Evolutionary conservation across 1,284 basidiomycete species (phyloP).

Genomic region (Coriolopsis trogii): DNA sequence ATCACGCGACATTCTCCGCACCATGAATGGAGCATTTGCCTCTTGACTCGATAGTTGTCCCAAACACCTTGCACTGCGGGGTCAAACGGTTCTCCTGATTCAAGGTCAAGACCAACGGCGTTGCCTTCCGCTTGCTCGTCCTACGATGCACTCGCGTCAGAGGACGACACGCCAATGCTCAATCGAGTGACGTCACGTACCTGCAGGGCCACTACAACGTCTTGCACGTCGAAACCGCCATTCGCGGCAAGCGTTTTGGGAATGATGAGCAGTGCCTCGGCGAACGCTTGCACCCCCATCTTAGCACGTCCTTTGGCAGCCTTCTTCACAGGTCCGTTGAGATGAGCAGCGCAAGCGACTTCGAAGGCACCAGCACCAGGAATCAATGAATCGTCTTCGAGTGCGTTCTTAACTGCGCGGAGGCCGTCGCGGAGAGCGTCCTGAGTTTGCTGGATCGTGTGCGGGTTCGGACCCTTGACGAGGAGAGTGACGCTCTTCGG

Average conservation of each 20-base stretch:
- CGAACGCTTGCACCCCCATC: constrained; percentile 97
- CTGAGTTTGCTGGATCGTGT: constrained; percentile 96
- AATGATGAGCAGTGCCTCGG: constrained; percentile 93
- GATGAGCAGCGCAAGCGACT: constrained; percentile 87
- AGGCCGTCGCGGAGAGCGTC: constrained; percentile 97
- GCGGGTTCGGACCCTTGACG: constrained; percentile 97
- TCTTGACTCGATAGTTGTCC: constrained; percentile 99
- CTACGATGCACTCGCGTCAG: constrained; percentile 46
- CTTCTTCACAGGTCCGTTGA: constrained; percentile 82
- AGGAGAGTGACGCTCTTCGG: constrained; percentile 98
- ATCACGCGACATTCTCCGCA: constrained; percentile 40
- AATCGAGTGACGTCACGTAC: constrained; percentile 39
- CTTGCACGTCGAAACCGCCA: constrained; percentile 97
- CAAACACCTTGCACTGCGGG: constrained; percentile 95
- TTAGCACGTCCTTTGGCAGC: constrained; percentile 94
- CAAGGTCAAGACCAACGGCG: constrained; percentile 88
- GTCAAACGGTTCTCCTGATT: constrained; percentile 96
- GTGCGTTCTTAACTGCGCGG: constrained; percentile 94
- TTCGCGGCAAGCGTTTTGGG: constrained; percentile 98
- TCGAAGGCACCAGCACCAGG: constrained; percentile 99
- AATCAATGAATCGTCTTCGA: constrained; percentile 89
- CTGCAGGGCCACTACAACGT: constrained; percentile 90
- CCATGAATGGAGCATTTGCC: constrained; percentile 98
- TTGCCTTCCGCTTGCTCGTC: constrained; percentile 94
- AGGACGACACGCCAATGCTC: constrained; percentile 14